Evolutionary conservation across 441 rosid genomes (phyloP), one percentile per base, ranked within the genome.

Genomic region (Brassica hybrid): DNA sequence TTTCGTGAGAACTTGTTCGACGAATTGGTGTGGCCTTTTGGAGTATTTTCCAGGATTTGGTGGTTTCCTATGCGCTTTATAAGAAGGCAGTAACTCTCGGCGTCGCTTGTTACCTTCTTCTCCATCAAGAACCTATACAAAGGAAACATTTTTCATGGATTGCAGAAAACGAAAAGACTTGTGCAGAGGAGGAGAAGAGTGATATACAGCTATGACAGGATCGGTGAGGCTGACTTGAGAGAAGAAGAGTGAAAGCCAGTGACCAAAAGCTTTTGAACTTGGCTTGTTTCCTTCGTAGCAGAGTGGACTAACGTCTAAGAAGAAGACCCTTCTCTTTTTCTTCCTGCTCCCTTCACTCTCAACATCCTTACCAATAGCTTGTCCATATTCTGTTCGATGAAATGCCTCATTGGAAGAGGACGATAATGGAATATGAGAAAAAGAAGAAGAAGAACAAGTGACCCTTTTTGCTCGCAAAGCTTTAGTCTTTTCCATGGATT

Each of bases 221-320:
- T 91, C 97, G 9, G 50, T 78, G 67, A 80, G 89, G 88, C 89
- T 88, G 80, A 94, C 97, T 85, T 85, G 90, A 67, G 88, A 82
- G 81, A 94, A 87, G 86, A 94, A 90, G 56, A 94, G 91, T 76
- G 97, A 88, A 21, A 91, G 60, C 99, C 99, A 94, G 50, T 83
- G 84, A 69, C 84, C 90, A 59, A 90, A 94, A 70, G 91, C 83
- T 2, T 78, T 83, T 32, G 92, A 87, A 80, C 94, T 88, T 2
- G 96, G 97, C 5, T 82, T 88, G 83, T 84, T 90, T 81, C 94
- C 97, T 19, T 83, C 88, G 60, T 90, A 92, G 84, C 97, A 91
- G 32, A 94, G 86, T 52, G 97, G 97, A 79, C 94, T 89, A 12
- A 89, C 93, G 72, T 94, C 99, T 86, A 92, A 81, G 76, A 94